Conservation (phyloP, 805 yeast species). For the Candida coquimbonensis region DNA sequence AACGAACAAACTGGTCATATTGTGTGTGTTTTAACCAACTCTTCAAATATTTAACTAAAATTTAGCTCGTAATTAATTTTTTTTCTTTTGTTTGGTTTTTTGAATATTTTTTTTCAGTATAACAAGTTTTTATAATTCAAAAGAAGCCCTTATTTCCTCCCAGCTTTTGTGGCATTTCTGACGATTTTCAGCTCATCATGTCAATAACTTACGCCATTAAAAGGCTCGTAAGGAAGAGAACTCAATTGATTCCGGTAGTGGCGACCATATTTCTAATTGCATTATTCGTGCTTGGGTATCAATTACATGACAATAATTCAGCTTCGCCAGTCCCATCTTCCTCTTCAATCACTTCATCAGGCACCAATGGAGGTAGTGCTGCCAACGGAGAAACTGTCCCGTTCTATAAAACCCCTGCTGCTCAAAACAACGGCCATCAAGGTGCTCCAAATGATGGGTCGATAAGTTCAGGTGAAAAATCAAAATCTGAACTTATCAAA, state of each 20-base stretch:
- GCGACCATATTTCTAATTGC: background rate
- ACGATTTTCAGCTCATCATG: no score
- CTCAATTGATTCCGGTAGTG: background rate
- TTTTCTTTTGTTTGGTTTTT: background rate
- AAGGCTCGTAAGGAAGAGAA: background rate
- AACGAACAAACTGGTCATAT: conserved; percentile 6
- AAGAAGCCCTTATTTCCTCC: no score
- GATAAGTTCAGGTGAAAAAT: no score
- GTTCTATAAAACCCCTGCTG: conserved; percentile 19
- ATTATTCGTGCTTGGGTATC: no score
- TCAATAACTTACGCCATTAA: background rate
- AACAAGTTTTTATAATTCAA: no score
- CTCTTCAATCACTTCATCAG: background rate
- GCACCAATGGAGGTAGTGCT: background rate
- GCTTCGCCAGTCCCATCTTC: background rate
- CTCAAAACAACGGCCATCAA: conserved; percentile 1
- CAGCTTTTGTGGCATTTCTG: no score
- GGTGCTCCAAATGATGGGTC: background rate
- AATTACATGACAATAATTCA: background rate
- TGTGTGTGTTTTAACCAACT: background rate
- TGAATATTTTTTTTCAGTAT: background rate
- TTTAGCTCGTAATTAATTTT: background rate
- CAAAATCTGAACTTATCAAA: conserved; percentile 13
- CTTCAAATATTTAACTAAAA: no score
- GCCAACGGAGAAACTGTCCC: conserved; percentile 17